Percentiles rank a stretch among this genome's conserved stretches.
Evolutionary conservation across 2,329 filamentous ascomycete species (phyloP).

Genomic region (Colletotrichum caudatum): DNA sequence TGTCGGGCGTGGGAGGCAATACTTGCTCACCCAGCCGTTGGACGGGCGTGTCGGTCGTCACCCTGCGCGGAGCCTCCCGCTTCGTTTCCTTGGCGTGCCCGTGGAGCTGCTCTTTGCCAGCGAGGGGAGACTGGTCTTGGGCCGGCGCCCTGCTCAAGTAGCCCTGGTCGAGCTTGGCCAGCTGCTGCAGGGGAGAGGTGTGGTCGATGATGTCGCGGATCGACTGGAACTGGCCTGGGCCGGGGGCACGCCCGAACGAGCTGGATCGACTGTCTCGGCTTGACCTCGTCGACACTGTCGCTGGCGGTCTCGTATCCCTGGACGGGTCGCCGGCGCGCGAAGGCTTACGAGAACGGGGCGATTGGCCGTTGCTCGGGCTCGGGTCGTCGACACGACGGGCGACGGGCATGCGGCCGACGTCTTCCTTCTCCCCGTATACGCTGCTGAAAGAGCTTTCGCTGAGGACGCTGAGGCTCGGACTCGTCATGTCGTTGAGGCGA

Average conservation of each 20-base stretch:
- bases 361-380: slow-evolving; percentile 47
- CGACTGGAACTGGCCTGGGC: slow-evolving; percentile 56
- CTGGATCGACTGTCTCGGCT: slow-evolving; percentile 44
- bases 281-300: not conserved
- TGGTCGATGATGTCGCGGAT: slow-evolving; percentile 60
- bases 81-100: slow-evolving; percentile 59
- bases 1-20: slow-evolving; percentile 70
- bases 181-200: slow-evolving; percentile 62
- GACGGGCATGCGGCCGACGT: slow-evolving; percentile 44
- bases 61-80: slow-evolving; percentile 60
- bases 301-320: not conserved
- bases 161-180: slow-evolving; percentile 58
- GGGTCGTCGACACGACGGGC: slow-evolving; percentile 49
- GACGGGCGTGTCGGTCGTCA: slow-evolving; percentile 61
- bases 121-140: slow-evolving; percentile 45
- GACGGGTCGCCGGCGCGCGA: slow-evolving; percentile 19
- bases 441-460: slow-evolving; percentile 77
- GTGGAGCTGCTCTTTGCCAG: slow-evolving; percentile 43
- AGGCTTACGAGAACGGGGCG: slow-evolving; percentile 31
- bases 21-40: slow-evolving; percentile 57
- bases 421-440: slow-evolving; percentile 66
- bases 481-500: slow-evolving; percentile 58
- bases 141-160: slow-evolving; percentile 47
- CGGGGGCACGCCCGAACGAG: slow-evolving; percentile 49
- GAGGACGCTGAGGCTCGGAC: slow-evolving; percentile 72